These are phyloP conservation scores for Castanea crenata DNA, from an alignment of 306 rosid species.

Conservation along the genomic window DNA sequence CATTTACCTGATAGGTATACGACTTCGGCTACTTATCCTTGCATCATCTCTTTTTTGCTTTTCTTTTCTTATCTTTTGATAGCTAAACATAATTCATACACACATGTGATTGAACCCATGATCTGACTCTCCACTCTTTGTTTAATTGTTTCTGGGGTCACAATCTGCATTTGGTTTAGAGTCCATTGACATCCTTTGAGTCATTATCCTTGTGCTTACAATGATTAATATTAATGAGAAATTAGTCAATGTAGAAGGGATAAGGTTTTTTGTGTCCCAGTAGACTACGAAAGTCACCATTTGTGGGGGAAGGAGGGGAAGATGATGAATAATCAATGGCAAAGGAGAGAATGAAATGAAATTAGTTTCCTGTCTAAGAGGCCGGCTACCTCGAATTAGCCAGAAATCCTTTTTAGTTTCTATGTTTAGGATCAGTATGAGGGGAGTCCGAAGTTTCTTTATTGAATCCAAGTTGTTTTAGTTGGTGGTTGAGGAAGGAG, in stretches of 20 bases:
- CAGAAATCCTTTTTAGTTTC: too few species aligned
- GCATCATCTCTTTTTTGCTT: neutral
- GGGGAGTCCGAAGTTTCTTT: too few species aligned
- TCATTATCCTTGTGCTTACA: neutral
- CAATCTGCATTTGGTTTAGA: neutral
- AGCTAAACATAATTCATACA: neutral
- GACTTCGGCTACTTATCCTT: too few species aligned
- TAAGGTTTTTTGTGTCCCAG: slow-evolving; percentile 26
- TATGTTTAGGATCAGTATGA: too few species aligned
- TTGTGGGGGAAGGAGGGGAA: slow-evolving; percentile 19
- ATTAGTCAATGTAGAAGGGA: neutral
- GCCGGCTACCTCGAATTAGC: too few species aligned
- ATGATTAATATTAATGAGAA: neutral
- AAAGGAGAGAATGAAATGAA: slow-evolving; percentile 31
- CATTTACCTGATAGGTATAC: neutral
- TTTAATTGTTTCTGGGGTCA: neutral
- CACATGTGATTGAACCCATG: neutral
- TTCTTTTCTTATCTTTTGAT: neutral
- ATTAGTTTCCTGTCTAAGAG: too few species aligned
- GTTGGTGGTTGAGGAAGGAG: too few species aligned
- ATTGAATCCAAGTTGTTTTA: too few species aligned
- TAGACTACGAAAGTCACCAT: slow-evolving; percentile 30
- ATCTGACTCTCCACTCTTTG: neutral
- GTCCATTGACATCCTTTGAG: neutral
- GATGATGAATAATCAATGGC: slow-evolving; percentile 28